Evolutionary conservation across 129 eudicot genomes (phyloP).

Genomic region (Rutidosis leptorrhynchoides): DNA sequence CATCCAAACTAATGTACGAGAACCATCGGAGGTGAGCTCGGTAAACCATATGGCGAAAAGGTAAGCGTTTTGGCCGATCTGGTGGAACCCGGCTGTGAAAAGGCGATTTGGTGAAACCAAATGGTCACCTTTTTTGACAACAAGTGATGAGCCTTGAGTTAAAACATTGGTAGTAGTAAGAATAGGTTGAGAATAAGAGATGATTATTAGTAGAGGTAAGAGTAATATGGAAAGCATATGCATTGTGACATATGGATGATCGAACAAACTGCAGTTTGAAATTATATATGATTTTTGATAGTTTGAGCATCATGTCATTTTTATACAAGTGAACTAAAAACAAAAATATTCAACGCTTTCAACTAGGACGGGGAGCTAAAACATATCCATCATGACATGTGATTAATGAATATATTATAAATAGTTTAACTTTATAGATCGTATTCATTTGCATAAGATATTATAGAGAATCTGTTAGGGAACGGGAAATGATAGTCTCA

Average conservation of each 20-base stretch:
- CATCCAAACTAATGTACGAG: conserved; percentile 34
- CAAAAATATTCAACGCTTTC: too few relatives aligned
- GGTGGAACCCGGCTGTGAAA: conserved; percentile 45
- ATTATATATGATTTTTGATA: too few relatives aligned
- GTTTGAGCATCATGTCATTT: too few relatives aligned
- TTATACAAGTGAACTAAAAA: too few relatives aligned
- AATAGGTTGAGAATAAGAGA: not conserved
- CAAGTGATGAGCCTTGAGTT: conserved; percentile 31
- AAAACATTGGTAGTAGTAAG: conserved; percentile 1
- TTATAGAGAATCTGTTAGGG: too few relatives aligned
- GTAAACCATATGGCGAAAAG: conserved; percentile 44
- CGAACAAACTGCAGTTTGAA: too few relatives aligned
- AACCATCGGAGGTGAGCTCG: conserved; percentile 7
- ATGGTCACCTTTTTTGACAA: conserved; percentile 21
- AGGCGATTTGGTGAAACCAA: conserved; percentile 33
- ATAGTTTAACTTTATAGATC: too few relatives aligned
- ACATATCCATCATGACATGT: too few relatives aligned
- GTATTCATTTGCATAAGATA: too few relatives aligned
- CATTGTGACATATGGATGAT: not conserved
- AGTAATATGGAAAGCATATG: not conserved
- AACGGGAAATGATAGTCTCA: too few relatives aligned
- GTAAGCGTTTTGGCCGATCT: conserved; percentile 38
- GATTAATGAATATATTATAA: too few relatives aligned
- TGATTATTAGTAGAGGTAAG: not conserved
- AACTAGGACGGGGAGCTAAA: too few relatives aligned